Evolutionary conservation across 2,329 filamentous ascomycete species (phyloP), one percentile per base, ranked within the genome.

Genomic region (Mariannaea sp.): DNA sequence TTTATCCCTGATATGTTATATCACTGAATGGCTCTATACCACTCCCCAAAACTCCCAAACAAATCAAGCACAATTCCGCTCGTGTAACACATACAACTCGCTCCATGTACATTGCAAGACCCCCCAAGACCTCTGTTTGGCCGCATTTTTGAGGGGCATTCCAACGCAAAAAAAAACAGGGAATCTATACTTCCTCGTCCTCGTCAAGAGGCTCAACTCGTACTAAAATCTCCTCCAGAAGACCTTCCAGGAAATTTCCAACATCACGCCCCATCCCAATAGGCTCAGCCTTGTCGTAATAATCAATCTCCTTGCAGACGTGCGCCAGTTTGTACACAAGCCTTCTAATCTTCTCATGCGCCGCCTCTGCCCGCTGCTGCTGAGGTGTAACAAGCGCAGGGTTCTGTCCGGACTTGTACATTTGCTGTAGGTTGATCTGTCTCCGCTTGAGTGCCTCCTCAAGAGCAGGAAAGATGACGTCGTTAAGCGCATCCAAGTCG

Each of bases 201-300:
- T 91, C 89, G 65, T 94, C 90, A 56, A 92, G 79, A 4, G 92
- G 90, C 75, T 97, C 93, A 12, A 97, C 90, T 50, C 94, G 78
- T 29, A 97, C 92, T 17, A 99, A 76, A 19, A 99, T 88, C 77
- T 99, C 94, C 71, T 99, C 94, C 27, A 99, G 76, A 58, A 97
- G 83, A 0, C 92, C 93, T 71, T 99, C 94, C 7, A 97, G 74
- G 63, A 97, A 95, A 1, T 89, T 90, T 38, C 86, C 86, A 2
- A 96, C 92, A 20, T 93, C 92, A 38, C 90, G 87, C 0, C 92
- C 93, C 93, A 97, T 97, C 1, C 92, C 91, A 9, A 97, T 91
- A 5, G 92, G 90, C 62, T 91, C 89, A 36, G 86, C 83, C 70
- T 88, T 88, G 72, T 99, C 94, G 73, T 87, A 89, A 58, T 88